Base-by-base conservation (phyloP, 169 alveolate species). In the Plasmodium vivax region DNA sequence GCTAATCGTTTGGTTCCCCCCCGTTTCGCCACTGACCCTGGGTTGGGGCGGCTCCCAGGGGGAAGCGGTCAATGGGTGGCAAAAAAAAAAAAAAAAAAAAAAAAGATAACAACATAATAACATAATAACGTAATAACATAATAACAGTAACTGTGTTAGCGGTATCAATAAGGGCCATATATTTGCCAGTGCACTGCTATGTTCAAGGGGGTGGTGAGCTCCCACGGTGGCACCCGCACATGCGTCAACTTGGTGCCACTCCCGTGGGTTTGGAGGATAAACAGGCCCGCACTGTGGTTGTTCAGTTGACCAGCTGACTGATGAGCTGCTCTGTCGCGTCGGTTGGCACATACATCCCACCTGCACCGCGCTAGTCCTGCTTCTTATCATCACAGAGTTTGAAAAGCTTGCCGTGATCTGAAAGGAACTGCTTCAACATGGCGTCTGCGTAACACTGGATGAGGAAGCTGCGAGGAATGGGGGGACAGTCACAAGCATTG, bases 351-450 rank as follows among this genome's bases (percentile, higher is more conserved):
- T 38, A 5, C 0, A 8, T 38, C 45, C 45, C 45, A 38, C 45
- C 6, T 79, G 85, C n/a, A 79, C 27, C 71, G 6, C 47, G 34
- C 16, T n/a, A 81, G 36, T 43, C 30, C 54, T 81, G 16, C 8
- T 62, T 58, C 74, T 83, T 83, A 19, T 83, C 9, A 56, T 85
- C 58, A 27, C 19, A 54, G 9, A 85, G 62, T 54, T 85, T 85
- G 23, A 85, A 75, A 47, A 16, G 74, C 62, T 32, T 41, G 7
- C 85, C 93, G 56, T 85, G 93, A 74, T 32, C 38, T 23, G 79
- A 45, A 51, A 85, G 45, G 45, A 85, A 85, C 30, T 85, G 41
- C 93, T 74, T 85, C 41, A 85, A 34, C 58, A 32, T 77, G 0
- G 45, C 58, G 32, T 56, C 71, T 38, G 85, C 93, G 43, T 85